These are phyloP conservation scores for Colletotrichum theobromicola DNA, from an alignment of 2,329 filamentous ascomycete genomes.

Conservation along the genomic window DNA sequence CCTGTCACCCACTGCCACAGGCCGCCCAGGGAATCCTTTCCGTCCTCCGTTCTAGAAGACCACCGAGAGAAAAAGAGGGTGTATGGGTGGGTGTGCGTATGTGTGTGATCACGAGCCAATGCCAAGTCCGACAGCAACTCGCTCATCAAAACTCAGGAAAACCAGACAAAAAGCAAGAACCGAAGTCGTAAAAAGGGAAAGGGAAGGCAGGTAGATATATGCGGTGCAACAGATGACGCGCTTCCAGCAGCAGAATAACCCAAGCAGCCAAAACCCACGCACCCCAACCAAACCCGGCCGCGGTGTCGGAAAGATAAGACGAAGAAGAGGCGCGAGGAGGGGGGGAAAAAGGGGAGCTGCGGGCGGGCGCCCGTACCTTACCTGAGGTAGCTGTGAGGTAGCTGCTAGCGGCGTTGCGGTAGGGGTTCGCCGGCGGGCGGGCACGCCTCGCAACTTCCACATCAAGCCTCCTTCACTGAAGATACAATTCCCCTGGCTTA, in stretches of 20 bases:
- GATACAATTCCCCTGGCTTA: background rate
- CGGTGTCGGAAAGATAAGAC: slow-evolving; percentile 5
- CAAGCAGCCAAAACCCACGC: background rate
- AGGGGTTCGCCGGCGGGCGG: background rate
- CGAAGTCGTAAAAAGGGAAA: background rate
- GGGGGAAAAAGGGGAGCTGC: background rate
- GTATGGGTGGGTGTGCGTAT: background rate
- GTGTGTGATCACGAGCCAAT: background rate
- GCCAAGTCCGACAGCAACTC: background rate
- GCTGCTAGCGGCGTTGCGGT: background rate
- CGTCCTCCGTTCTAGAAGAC: background rate
- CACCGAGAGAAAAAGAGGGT: background rate
- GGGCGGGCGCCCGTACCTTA: background rate
- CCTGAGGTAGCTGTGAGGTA: background rate
- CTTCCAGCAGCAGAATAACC: background rate
- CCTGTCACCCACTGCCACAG: background rate
- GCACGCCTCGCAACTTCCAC: background rate
- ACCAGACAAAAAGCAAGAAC: background rate
- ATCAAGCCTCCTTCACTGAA: background rate
- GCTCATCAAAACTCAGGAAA: background rate
- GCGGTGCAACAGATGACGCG: slow-evolving; percentile 10
- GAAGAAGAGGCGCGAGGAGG: background rate
- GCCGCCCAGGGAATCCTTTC: background rate
- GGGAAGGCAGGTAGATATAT: background rate
- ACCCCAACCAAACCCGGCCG: background rate